Base-by-base conservation (phyloP, 768 basidiomycete genomes). In the Podaxis carcinomalis region DNA sequence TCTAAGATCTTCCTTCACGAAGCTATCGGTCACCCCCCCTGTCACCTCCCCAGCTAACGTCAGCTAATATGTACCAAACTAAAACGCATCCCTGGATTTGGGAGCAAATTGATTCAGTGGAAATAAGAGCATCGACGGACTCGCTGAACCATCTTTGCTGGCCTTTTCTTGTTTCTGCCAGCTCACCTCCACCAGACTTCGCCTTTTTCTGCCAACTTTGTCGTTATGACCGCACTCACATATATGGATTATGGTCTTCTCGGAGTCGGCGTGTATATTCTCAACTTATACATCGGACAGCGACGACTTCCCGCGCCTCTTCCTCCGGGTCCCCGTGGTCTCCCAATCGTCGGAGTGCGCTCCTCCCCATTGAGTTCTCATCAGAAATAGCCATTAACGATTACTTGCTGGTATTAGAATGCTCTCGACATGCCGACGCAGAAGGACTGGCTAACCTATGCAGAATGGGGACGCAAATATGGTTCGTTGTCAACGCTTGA, bases 391-490 rank as follows among this genome's bases (percentile, higher is more conserved):
- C 4, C 36, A n/a, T 13, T 35, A 27, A 49, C 23, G 0, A 28
- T 44, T 10, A 35, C 14, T 37, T 23, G 28, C 37, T 40, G 10
- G 23, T 19, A 21, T 19, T 49, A 83, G 80, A 85, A 81, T 72
- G 69, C 81, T 11, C 66, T 75, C 19, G 76, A 81, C 56, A 76
- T 84, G 74, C 79, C 83, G 0, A 63, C 68, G 0, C 63, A 70
- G 27, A 73, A 77, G 44, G 77, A 77, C 35, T 85, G 83, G 82
- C 64, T 80, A 23, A 78, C 74, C 1, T 83, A 77, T 62, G 70
- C 81, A 4, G 76, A 83, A 46, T 80, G 84, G 79, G 79, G 82
- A 2, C 70, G 71, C n/a, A 78, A 78, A 71, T 86, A 78, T 63
- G 83, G 84, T 79, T 50, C 1, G 75, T 66, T 14, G 4, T 14